These are phyloP conservation scores for Umbelopsis sp. DNA, from an alignment of 192 early-diverging fungal species.

Conservation along the genomic window DNA sequence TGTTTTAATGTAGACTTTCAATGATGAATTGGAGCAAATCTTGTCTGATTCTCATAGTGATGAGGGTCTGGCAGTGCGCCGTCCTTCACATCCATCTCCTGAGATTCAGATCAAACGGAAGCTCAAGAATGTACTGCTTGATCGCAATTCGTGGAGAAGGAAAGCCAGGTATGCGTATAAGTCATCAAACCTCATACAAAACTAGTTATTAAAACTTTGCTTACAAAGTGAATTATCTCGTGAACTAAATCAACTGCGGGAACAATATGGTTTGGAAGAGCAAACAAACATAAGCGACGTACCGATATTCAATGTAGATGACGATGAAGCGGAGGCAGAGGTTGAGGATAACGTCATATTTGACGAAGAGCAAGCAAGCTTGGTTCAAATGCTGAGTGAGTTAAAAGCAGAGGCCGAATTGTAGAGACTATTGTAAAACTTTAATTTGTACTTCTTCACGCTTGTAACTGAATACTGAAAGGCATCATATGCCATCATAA, in stretches of 20 bases:
- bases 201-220: background rate
- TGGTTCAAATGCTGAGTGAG: slow-evolving; percentile 11
- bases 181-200: background rate
- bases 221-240: background rate
- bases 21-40: slow-evolving; percentile 25
- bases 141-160: slow-evolving; percentile 23
- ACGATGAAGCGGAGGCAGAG: background rate
- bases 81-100: slow-evolving; percentile 25
- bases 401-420: slow-evolving; percentile 3
- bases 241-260: slow-evolving; percentile 1
- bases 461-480: background rate
- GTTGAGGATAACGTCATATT: background rate
- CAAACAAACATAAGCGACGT: background rate
- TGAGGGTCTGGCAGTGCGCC: background rate
- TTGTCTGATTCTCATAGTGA: slow-evolving; percentile 9
- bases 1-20: slow-evolving; percentile 17
- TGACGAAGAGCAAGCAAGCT: slow-evolving; percentile 13
- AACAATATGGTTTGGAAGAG: slow-evolving; percentile 16
- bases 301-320: background rate
- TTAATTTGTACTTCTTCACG: background rate
- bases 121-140: slow-evolving; percentile 18
- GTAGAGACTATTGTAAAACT: background rate
- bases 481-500: no score
- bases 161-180: slow-evolving; percentile 17
- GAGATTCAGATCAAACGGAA: slow-evolving; percentile 26